These are phyloP conservation scores for Blastobotrys malaysiensis DNA, from an alignment of 1,139 yeast genomes.

Conservation along the genomic window DNA sequence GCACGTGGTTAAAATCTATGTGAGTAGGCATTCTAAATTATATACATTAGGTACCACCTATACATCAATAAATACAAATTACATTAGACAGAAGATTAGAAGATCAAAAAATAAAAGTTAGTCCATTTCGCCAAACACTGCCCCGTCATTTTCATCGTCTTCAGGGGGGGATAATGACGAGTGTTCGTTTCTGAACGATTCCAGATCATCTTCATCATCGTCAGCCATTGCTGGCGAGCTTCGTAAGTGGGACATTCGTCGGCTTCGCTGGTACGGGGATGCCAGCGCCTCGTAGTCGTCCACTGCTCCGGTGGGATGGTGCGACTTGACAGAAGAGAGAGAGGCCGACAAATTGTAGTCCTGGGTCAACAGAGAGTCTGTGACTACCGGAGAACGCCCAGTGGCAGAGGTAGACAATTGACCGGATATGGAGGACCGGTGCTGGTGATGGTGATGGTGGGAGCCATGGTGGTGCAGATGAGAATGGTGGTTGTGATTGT, in stretches of 20 bases:
- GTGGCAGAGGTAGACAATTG: constrained; percentile 3
- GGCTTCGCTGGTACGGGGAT: constrained; percentile 20
- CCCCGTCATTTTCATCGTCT: constrained; percentile 11
- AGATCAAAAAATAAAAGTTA: constrained; percentile 1
- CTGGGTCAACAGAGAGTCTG: constrained; percentile 11
- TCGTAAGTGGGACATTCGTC: constrained; percentile 24
- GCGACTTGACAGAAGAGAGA: not conserved
- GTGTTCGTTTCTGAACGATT: constrained; percentile 11
- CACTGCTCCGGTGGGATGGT: constrained; percentile 6
- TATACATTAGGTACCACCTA: not conserved
- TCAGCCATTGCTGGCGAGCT: constrained; percentile 15
- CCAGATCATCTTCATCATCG: constrained; percentile 16
- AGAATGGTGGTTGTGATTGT: constrained; percentile 9
- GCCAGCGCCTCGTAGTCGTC: constrained; percentile 23
- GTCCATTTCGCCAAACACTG: constrained; percentile 29
- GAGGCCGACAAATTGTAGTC: constrained; percentile 8
- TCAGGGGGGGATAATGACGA: constrained; percentile 9
- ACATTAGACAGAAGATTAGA: not conserved
- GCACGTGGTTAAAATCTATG: too few species aligned
- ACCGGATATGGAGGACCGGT: constrained; percentile 2
- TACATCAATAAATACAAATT: not conserved
- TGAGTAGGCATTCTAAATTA: not conserved
- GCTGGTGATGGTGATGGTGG: constrained; percentile 1
- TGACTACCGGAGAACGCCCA: constrained; percentile 7
- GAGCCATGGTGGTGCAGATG: constrained; percentile 2